Base-by-base conservation (phyloP, 1,284 basidiomycete species). In the Rugosomyces carneus region DNA sequence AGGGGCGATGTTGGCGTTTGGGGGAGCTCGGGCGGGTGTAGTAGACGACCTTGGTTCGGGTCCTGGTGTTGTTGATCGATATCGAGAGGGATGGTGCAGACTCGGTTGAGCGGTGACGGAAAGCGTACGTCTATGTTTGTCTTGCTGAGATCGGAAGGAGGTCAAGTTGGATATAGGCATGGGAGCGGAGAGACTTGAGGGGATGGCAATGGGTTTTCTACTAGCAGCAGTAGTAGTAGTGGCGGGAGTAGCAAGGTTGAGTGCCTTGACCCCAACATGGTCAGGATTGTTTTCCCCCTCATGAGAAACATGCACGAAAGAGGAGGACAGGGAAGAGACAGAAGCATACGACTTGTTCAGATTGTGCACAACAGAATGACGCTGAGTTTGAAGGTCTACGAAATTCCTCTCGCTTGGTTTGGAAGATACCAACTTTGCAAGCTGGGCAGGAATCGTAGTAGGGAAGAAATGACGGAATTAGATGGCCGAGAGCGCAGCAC, bases 401-500 rank as follows among this genome's bases (percentile, higher is more conserved):
- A 26, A 26, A 26, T 10, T 26, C 10, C 24, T 26, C 5, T 26
- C 5, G 24, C 10, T 26, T 5, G 24, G 5, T 26, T 26, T 26
- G 24, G 24, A 26, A 5, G 10, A 26, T n/a, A n/a, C n/a, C n/a
- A n/a, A n/a, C n/a, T n/a, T n/a, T n/a, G n/a, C n/a, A n/a, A n/a
- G n/a, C n/a, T n/a, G n/a, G n/a, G n/a, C n/a, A n/a, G n/a, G n/a
- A n/a, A n/a, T n/a, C n/a, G n/a, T n/a, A n/a, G n/a, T n/a, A n/a
- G n/a, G n/a, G n/a, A n/a, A n/a, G n/a, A n/a, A n/a, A n/a, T n/a
- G n/a, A n/a, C 29, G 13, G 23, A 29, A 24, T 24, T 38, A 19
- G 40, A 13, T 5, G 26, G 46, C 26, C 68, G 61, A 39, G 61
- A 65, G 35, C 76, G 70, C 13, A 80, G 61, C 8, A 71, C 70